Evolutionary conservation across 805 yeast genomes (phyloP).

Genomic region (Myxozyma nipponensis): DNA sequence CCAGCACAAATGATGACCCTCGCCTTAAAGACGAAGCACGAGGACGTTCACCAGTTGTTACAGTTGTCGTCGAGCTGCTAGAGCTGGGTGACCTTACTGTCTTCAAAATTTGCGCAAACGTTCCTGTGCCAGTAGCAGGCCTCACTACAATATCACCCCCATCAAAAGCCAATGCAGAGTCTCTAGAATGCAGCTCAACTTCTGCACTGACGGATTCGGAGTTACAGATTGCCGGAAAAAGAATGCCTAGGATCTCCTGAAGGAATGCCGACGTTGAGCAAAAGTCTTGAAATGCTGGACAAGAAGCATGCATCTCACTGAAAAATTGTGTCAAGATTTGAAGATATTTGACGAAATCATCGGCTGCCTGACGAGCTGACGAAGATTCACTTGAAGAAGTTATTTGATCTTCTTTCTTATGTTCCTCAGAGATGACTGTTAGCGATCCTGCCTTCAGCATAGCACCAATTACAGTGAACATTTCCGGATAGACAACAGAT

Average conservation of each 20-base stretch:
- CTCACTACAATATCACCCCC: constrained; percentile 24
- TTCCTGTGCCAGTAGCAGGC: constrained; percentile 19
- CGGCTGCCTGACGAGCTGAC: neutral
- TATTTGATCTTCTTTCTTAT: constrained; percentile 13
- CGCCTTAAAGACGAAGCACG: constrained; percentile 25
- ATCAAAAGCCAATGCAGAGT: constrained; percentile 19
- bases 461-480: constrained; percentile 27
- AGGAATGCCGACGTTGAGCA: constrained; percentile 23
- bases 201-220: constrained; percentile 26
- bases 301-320: constrained; percentile 27
- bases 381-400: neutral
- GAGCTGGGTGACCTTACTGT: constrained; percentile 9
- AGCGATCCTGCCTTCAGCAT: constrained; percentile 29
- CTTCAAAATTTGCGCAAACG: constrained; percentile 22
- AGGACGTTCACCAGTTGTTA: constrained; percentile 11
- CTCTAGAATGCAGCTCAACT: constrained; percentile 23
- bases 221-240: constrained; percentile 26
- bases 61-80: neutral
- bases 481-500: constrained; percentile 27
- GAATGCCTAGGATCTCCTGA: constrained; percentile 24
- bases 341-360: constrained; percentile 18
- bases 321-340: constrained; percentile 26
- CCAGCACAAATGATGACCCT: constrained; percentile 26
- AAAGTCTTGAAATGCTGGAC: constrained; percentile 26
- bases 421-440: constrained; percentile 20